phyloP scores from a whole-genome alignment of 2,329 filamentous ascomycete genomes.

The Apiospora marii region DNA sequence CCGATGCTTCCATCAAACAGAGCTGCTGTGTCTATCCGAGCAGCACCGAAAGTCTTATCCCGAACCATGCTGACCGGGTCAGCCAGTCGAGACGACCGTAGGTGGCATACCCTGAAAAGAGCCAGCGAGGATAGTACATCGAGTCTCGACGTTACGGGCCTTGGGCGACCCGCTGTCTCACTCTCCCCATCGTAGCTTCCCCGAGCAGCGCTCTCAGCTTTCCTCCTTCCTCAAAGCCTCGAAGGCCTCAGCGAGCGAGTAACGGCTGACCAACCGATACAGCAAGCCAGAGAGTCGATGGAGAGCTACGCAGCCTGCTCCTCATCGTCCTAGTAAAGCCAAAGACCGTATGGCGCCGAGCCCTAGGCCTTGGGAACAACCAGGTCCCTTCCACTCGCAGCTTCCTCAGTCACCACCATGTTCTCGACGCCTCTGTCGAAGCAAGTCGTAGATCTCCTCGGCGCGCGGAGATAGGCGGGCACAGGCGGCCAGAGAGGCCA shows the following conservation, averaged over 20 bases:
- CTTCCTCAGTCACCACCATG: neutral
- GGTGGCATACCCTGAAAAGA: neutral
- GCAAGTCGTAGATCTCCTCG: neutral
- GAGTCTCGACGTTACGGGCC: no score
- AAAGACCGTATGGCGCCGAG: neutral
- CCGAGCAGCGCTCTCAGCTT: no score
- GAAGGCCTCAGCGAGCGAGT: neutral
- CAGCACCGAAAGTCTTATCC: no score
- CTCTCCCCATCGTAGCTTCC: no score
- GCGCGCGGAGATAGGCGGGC: neutral
- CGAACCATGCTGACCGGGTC: no score
- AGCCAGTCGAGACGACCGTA: neutral
- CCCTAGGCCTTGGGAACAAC: neutral
- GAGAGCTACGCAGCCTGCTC: no score
- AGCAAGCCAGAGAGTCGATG: no score
- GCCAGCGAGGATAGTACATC: no score
- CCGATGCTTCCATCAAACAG: no score
- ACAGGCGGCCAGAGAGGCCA: neutral
- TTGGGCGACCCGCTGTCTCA: no score
- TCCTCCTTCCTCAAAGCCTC: no score
- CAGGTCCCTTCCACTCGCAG: neutral
- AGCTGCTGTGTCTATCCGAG: no score
- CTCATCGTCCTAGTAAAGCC: neutral
- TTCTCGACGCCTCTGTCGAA: neutral
- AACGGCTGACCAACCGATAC: neutral